Evolutionary conservation across 495 filamentous ascomycete genomes (phyloP), one percentile per base, ranked within the genome.

Genomic region (Diplogelasinospora grovesii): DNA sequence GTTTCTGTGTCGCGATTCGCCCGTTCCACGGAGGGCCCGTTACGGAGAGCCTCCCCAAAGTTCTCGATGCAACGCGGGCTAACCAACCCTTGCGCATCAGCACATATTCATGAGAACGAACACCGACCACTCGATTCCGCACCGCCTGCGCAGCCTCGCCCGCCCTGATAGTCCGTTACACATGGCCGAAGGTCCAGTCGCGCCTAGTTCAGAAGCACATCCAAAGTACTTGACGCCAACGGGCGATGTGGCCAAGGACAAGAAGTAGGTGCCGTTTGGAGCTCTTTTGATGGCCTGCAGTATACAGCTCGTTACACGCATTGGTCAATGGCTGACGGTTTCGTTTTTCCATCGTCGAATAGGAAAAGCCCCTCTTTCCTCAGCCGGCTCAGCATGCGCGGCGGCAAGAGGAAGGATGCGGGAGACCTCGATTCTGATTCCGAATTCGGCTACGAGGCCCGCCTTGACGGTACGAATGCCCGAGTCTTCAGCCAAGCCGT

Each of bases 331-430:
- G 35, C 54, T 40, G 43, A 46, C 36, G 18, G 16, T 29, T 5
- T 38, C 13, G 14, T 13, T 15, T 22, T 11, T 14, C 16, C 22
- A 19, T 24, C 27, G 22, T 21, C 16, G 41, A 43, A 43, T 45
- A 94, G 81, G 65, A 95, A 89, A 64, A 85, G 85, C 5, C 80
- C 83, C 21, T 95, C 87, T 10, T 95, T 99, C 55, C 75, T 99
- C 30, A 94, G 89, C 64, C 81, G 88, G 27, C 59, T 78, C 20
- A 68, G 63, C 48, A 84, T 97, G 48, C 89, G 82, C 15, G 72
- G 73, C 36, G 90, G 83, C 64, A 89, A 83, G 60, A 85, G 79
- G 52, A 79, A 81, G 36, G 69, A 74, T 30, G 48, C 63, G 9
- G 64, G 66, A 22, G 66, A 70, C 22, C 68, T 76, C 28, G 86